Percentiles rank a stretch among this genome's conserved stretches.
Evolutionary conservation across 2,329 filamentous ascomycete genomes (phyloP).

Genomic region (Verticillium tricorpus): DNA sequence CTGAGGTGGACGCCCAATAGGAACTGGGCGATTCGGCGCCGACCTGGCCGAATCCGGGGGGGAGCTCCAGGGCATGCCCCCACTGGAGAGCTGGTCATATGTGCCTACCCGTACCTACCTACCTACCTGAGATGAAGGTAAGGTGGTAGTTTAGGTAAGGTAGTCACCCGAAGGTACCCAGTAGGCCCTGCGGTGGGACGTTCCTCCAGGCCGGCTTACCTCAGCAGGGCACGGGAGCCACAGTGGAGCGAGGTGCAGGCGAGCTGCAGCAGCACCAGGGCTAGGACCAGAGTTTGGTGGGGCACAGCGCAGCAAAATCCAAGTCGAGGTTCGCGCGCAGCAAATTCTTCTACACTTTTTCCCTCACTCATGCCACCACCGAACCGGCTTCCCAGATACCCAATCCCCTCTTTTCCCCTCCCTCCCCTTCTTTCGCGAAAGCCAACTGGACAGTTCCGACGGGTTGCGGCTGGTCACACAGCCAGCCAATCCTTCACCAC

Average conservation of each 20-base stretch:
- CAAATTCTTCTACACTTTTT: conserved; percentile 18
- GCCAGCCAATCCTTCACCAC: conserved; percentile 37
- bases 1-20: neutral
- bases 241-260: neutral
- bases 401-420: conserved; percentile 4
- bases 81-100: no score
- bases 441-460: conserved; percentile 11
- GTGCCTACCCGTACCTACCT: no score
- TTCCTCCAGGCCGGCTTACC: neutral
- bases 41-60: neutral
- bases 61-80: no score
- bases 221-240: no score
- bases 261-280: neutral
- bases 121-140: no score
- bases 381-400: neutral
- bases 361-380: conserved; percentile 8
- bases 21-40: neutral
- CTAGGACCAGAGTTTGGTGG: conserved; percentile 6
- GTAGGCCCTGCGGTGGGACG: neutral
- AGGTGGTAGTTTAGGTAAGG: no score
- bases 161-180: no score
- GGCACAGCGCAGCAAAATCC: conserved; percentile 3
- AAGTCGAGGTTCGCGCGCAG: conserved; percentile 1
- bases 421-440: neutral
- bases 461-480: conserved; percentile 32